Base-by-base conservation (phyloP, 2,329 filamentous ascomycete genomes). In the Exophiala phaeomuriformis region DNA sequence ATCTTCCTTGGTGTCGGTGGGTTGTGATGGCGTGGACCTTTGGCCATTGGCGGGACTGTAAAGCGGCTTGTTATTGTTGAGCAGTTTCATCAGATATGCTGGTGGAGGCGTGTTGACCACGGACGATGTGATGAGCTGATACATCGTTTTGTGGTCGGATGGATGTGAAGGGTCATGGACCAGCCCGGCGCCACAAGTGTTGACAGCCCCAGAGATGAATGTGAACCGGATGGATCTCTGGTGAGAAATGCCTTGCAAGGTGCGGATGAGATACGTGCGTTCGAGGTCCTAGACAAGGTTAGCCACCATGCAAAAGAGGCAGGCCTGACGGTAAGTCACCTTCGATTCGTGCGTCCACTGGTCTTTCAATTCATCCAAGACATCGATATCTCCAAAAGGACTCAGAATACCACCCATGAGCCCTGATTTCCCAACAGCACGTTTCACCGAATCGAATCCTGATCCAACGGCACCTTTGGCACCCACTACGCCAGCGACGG, bases 331-430 rank as follows among this genome's bases (percentile, higher is more conserved):
- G 27, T 12, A 31, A 39, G 65, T 36, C 69, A 83, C 81, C 75
- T 97, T 98, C 49, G 86, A 90, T 48, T 97, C 91, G 66, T 98
- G 93, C 27, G 93, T 98, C 93, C 93, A 98, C 77, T 95, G 85
- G 68, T 98, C 93, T 66, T 91, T 85, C 54, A 97, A 75, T 67
- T 97, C 93, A 71, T 98, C 93, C 49, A 93, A 83, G 47, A 97
- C 82, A 65, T 96, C 93, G 56, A 98, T 85, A 62, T 97, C 93
- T 51, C 93, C 93, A 68, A 98, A 98, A 35, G 94, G 90, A 72
- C 90, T 96, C 46, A 98, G 76, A 37, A 97, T 90, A 53, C 89
- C 87, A 58, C 91, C 91, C 91, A 98, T 97, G 48, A 98, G 76
- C 1, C 93, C 93, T 1, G 84, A 86, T 71, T 98, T 98, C 46